These are phyloP conservation scores for Mycosphaerelloides madeirae DNA, from an alignment of 2,329 filamentous ascomycete species.

Conservation along the genomic window DNA sequence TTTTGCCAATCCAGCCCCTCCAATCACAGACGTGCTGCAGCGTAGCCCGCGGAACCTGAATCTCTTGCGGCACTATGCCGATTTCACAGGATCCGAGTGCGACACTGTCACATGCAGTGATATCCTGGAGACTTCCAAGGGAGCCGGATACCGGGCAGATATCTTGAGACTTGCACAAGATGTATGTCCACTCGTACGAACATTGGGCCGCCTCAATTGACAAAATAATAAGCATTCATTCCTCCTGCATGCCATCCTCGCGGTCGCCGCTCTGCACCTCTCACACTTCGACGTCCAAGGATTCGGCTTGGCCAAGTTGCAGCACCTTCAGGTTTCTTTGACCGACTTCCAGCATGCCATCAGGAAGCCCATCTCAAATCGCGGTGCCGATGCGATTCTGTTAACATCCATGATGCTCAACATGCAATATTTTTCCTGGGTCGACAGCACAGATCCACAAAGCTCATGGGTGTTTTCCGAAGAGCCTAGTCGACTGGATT, in stretches of 20 bases:
- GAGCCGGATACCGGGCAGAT: slow-evolving; percentile 5
- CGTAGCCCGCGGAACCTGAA: background rate
- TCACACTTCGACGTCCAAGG: background rate
- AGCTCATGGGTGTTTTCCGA: slow-evolving; percentile 1
- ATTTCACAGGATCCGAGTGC: background rate
- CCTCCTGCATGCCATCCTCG: slow-evolving; percentile 2
- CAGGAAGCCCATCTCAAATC: background rate
- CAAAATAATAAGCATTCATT: background rate
- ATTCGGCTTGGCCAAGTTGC: background rate
- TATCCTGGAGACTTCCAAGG: slow-evolving; percentile 3
- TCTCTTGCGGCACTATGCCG: slow-evolving; percentile 1
- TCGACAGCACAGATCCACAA: background rate
- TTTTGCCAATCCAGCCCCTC: background rate
- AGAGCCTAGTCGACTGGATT: background rate
- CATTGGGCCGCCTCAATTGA: background rate
- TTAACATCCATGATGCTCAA: slow-evolving; percentile 3
- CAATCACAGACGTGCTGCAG: background rate
- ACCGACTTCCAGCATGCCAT: background rate
- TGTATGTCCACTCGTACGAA: slow-evolving; percentile 1
- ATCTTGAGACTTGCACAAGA: slow-evolving; percentile 10
- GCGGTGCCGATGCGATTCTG: background rate
- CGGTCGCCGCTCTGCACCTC: slow-evolving; percentile 1
- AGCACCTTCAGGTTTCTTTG: background rate
- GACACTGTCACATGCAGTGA: slow-evolving; percentile 11
- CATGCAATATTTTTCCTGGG: slow-evolving; percentile 2